Evolutionary conservation across 2,329 filamentous ascomycete species (phyloP).

Genomic region (Nemania bipapillata): DNA sequence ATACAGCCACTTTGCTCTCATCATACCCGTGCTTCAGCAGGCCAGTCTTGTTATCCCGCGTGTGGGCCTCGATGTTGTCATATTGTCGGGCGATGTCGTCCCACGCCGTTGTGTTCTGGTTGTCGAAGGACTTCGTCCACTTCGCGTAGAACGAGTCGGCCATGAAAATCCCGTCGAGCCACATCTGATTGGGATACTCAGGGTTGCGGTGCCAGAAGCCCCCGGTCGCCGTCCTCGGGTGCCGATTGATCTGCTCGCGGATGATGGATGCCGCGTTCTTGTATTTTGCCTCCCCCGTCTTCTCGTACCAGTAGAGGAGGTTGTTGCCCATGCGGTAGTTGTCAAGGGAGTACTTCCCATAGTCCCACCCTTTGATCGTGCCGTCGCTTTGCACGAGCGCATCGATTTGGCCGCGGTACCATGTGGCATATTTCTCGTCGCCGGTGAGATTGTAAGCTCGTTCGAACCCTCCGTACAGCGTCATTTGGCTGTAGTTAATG

Average conservation of each 20-base stretch:
- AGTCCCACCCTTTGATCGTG: constrained; percentile 59
- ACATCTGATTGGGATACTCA: constrained; percentile 60
- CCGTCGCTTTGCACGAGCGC: constrained; percentile 60
- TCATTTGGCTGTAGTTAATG: constrained; percentile 58
- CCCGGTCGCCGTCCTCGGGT: constrained; percentile 61
- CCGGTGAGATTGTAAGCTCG: constrained; percentile 57
- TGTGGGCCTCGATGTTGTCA: constrained; percentile 57
- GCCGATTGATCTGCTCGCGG: constrained; percentile 59
- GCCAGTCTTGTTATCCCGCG: constrained; percentile 53
- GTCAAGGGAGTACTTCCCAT: constrained; percentile 61
- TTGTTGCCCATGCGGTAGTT: constrained; percentile 66
- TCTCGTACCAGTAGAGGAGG: constrained; percentile 61
- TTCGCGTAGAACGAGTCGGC: constrained; percentile 58
- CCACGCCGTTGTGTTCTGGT: constrained; percentile 56
- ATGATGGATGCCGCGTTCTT: constrained; percentile 60
- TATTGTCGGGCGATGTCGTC: constrained; percentile 58
- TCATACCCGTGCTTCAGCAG: constrained; percentile 66
- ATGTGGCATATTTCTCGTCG: constrained; percentile 58
- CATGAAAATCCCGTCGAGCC: constrained; percentile 68
- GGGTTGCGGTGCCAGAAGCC: constrained; percentile 66
- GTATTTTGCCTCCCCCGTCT: constrained; percentile 61
- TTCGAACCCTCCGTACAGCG: constrained; percentile 60
- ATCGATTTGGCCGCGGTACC: constrained; percentile 60
- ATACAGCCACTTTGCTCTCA: constrained; percentile 57
- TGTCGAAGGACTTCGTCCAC: constrained; percentile 55